A percentile compares a stretch with the other conserved stretches of the same genome.
These are phyloP conservation scores for Ceratorhiza oryzae-sativae DNA, from an alignment of 1,284 basidiomycete species.

Conservation along the genomic window DNA sequence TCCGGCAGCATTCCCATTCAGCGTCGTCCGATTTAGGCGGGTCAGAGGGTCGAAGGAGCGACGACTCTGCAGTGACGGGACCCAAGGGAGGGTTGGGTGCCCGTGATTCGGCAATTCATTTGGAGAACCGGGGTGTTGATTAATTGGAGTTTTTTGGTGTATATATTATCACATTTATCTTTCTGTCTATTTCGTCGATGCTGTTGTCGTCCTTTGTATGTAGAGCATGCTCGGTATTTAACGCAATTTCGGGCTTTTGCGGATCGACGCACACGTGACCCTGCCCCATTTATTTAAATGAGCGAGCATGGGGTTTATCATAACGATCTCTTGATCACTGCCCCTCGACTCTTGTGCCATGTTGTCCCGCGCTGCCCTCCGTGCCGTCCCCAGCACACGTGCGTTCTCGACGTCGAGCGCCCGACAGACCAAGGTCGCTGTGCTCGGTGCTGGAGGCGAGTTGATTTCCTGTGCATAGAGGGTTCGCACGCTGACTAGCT, in stretches of 20 bases:
- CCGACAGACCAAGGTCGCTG: constrained; percentile 81
- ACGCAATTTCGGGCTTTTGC: constrained; percentile 11
- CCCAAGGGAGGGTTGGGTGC: background rate
- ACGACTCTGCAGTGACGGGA: constrained; percentile 9
- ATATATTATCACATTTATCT: constrained; percentile 9
- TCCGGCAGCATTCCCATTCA: constrained; percentile 27
- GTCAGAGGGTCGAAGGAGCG: constrained; percentile 31
- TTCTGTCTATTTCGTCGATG: background rate
- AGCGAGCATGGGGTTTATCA: background rate
- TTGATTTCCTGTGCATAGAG: constrained; percentile 16
- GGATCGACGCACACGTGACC: constrained; percentile 10
- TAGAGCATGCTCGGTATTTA: constrained; percentile 20
- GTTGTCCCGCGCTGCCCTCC: constrained; percentile 65
- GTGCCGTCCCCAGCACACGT: constrained; percentile 60
- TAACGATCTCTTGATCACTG: background rate
- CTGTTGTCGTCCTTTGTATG: background rate
- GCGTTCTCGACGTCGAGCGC: constrained; percentile 80
- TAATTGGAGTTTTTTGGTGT: constrained; percentile 4
- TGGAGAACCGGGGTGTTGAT: constrained; percentile 4
- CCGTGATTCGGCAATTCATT: constrained; percentile 24
- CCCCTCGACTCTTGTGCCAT: constrained; percentile 50
- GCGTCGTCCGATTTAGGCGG: constrained; percentile 15
- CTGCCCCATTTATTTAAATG: background rate
- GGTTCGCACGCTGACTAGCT: constrained; percentile 27
- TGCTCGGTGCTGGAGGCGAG: constrained; percentile 84